Percentiles rank a stretch among this genome's conserved stretches.
Conservation (phyloP, 331 rosid species). For the Malus hybrid region DNA sequence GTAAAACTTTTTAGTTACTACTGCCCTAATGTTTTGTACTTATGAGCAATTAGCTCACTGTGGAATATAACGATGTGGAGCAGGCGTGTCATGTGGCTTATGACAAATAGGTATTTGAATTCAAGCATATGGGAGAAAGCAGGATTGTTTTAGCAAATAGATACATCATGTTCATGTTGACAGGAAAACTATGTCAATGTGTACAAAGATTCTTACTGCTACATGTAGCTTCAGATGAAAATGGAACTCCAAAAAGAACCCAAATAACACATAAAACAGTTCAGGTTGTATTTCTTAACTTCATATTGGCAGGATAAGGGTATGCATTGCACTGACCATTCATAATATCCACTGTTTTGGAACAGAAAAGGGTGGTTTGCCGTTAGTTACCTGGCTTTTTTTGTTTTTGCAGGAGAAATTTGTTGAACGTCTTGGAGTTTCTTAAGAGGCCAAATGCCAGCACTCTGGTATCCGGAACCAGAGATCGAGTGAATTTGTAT, state of each 20-base stretch:
- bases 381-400: not conserved
- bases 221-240: not conserved
- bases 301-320: not conserved
- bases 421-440: constrained; percentile 72
- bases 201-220: not conserved
- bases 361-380: not conserved
- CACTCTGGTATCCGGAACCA: constrained; percentile 65
- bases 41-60: not conserved
- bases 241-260: not conserved
- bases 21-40: not conserved
- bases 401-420: constrained; percentile 55
- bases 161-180: too few relatives aligned
- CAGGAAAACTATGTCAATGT: not conserved
- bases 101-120: not conserved
- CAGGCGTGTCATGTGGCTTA: not conserved
- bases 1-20: too few relatives aligned
- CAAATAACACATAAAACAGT: not conserved
- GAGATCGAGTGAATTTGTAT: constrained; percentile 67
- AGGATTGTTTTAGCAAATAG: not conserved
- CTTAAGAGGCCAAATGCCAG: constrained; percentile 69
- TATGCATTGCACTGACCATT: not conserved
- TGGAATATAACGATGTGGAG: not conserved
- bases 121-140: not conserved
- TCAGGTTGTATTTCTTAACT: not conserved
- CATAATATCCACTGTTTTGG: not conserved